A percentile compares a stretch with the other conserved stretches of the same genome.
Evolutionary conservation across 2,329 filamentous ascomycete species (phyloP).

Genomic region (Graphilbum fragrans): DNA sequence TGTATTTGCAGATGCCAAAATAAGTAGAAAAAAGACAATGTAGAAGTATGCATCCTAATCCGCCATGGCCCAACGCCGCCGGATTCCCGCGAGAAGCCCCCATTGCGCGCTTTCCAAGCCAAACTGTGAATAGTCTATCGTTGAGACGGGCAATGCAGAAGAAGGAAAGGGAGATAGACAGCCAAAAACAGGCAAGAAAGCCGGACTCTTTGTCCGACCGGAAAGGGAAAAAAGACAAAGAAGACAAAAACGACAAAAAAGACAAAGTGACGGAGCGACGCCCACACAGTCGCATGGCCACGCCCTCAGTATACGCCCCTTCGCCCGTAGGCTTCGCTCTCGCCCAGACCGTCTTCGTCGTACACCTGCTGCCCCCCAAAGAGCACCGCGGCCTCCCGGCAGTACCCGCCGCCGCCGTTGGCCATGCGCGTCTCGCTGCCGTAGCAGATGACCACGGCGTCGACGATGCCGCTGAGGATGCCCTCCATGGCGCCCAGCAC

Average conservation of each 20-base stretch:
- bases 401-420: slow-evolving; percentile 63
- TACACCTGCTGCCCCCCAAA: slow-evolving; percentile 51
- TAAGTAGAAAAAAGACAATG: too few species aligned
- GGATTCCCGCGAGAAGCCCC: too few species aligned
- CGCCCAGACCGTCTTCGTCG: slow-evolving; percentile 1
- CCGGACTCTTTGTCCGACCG: too few species aligned
- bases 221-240: neutral
- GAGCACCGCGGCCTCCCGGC: slow-evolving; percentile 78
- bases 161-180: too few species aligned
- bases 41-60: too few species aligned
- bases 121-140: too few species aligned
- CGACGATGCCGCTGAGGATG: slow-evolving; percentile 74
- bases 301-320: slow-evolving; percentile 6
- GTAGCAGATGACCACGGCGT: slow-evolving; percentile 87
- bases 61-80: too few species aligned
- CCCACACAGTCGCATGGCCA: too few species aligned
- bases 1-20: too few species aligned
- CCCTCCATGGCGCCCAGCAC: slow-evolving; percentile 86
- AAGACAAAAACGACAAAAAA: neutral
- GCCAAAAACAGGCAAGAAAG: neutral
- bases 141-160: too few species aligned
- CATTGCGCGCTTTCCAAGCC: too few species aligned
- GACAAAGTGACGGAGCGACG: neutral
- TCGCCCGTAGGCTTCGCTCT: slow-evolving; percentile 6
- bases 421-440: slow-evolving; percentile 70